Evolutionary conservation across 768 basidiomycete genomes (phyloP).

Genomic region (Rhodosporidiobolus sp.): DNA sequence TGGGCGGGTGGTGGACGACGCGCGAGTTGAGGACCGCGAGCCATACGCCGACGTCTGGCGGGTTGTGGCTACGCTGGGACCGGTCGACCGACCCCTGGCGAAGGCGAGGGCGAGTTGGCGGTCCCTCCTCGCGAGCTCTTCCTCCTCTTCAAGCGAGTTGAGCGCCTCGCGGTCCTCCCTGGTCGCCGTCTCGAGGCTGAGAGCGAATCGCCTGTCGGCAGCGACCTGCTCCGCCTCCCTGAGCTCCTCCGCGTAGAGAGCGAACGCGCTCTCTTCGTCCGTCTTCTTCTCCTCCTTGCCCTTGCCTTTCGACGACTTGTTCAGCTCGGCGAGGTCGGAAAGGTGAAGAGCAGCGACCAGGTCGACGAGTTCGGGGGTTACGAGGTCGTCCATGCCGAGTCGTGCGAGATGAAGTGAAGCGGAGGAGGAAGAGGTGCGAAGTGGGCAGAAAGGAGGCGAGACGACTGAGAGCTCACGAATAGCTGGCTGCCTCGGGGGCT

Average conservation of each 20-base stretch:
- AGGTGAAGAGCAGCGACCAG: background rate
- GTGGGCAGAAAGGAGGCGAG: too few relatives aligned
- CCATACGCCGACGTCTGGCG: background rate
- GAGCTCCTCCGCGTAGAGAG: background rate
- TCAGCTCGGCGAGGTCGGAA: slow-evolving; percentile 1
- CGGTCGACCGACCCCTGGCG: background rate
- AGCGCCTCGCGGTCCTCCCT: background rate
- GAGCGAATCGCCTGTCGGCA: background rate
- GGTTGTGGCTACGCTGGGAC: background rate
- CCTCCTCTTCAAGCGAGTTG: background rate
- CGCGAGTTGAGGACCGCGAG: background rate
- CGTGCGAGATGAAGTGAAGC: too few relatives aligned
- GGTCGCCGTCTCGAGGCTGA: background rate
- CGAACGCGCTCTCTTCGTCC: background rate
- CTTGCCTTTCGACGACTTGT: background rate
- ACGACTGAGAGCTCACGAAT: too few relatives aligned
- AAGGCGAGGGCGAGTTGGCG: background rate
- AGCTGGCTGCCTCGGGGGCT: too few relatives aligned
- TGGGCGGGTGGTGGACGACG: background rate
- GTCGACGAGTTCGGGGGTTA: background rate
- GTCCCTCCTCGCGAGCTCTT: background rate
- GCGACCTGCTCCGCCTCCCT: background rate
- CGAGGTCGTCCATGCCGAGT: background rate
- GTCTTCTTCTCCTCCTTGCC: background rate
- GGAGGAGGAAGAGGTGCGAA: too few relatives aligned